Percentiles rank a stretch among this genome's conserved stretches.
These are phyloP conservation scores for Bacterosira constricta DNA, from an alignment of 108 stramenopile genomes.

Conservation along the genomic window DNA sequence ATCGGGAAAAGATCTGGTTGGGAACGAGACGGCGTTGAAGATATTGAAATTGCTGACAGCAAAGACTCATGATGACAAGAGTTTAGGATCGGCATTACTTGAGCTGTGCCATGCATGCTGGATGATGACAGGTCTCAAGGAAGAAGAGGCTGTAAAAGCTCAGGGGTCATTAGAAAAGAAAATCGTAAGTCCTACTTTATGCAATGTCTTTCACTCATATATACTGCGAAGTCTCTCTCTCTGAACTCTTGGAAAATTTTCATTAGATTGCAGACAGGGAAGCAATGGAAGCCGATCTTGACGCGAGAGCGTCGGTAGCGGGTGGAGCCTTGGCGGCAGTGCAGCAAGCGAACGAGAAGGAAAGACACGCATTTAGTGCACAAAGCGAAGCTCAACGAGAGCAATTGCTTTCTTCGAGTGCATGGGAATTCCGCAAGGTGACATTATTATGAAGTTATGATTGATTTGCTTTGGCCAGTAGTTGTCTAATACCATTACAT, in stretches of 20 bases:
- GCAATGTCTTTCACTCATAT: not conserved
- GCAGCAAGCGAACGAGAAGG: slow-evolving; percentile 68
- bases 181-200: slow-evolving; percentile 39
- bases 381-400: slow-evolving; percentile 65
- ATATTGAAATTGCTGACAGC: slow-evolving; percentile 57
- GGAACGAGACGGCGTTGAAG: slow-evolving; percentile 64
- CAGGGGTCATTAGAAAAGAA: slow-evolving; percentile 55
- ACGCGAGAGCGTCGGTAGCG: slow-evolving; percentile 72
- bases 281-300: slow-evolving; percentile 56
- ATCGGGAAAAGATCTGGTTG: slow-evolving; percentile 81
- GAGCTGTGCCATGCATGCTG: slow-evolving; percentile 78
- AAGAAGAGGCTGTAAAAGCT: slow-evolving; percentile 57
- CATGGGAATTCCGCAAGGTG: slow-evolving; percentile 78
- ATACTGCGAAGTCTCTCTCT: not conserved
- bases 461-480: not conserved
- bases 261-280: slow-evolving; percentile 37
- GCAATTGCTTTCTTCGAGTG: slow-evolving; percentile 47
- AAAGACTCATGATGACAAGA: slow-evolving; percentile 48
- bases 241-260: not conserved
- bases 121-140: slow-evolving; percentile 78
- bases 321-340: slow-evolving; percentile 66
- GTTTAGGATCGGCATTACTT: slow-evolving; percentile 59
- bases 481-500: not conserved
- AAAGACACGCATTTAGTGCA: slow-evolving; percentile 58
- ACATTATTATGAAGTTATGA: not conserved